Percentiles rank a stretch among this genome's conserved stretches.
Conservation (phyloP, 768 basidiomycete genomes). For the Fistulinella prunicolor region DNA sequence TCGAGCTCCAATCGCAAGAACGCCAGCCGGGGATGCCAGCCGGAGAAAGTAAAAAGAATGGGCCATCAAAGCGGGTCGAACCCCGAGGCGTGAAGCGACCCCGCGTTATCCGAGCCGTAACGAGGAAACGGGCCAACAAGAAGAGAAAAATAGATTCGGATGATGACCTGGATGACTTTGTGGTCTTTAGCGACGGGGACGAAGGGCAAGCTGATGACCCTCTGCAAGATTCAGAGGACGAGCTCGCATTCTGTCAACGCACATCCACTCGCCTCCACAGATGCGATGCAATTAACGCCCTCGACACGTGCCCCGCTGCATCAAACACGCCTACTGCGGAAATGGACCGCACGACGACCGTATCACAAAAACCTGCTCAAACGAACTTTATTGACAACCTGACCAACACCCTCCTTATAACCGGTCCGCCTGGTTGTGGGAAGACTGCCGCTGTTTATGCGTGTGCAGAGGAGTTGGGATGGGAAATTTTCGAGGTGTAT, state of each 20-base stretch:
- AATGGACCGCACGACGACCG: constrained; percentile 5
- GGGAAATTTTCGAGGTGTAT: constrained; percentile 96
- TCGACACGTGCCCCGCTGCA: neutral
- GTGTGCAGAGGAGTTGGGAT: constrained; percentile 89
- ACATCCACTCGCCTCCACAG: constrained; percentile 21
- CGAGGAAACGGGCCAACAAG: constrained; percentile 48
- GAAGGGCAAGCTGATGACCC: constrained; percentile 31
- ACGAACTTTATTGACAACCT: constrained; percentile 45
- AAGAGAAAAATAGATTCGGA: constrained; percentile 50
- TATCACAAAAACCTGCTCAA: constrained; percentile 11
- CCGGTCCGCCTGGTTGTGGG: constrained; percentile 80
- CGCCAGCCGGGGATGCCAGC: constrained; percentile 6
- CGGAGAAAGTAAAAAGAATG: constrained; percentile 14
- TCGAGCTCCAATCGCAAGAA: constrained; percentile 50
- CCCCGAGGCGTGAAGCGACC: constrained; percentile 52
- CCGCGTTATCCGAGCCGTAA: constrained; percentile 54
- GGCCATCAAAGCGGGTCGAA: constrained; percentile 23
- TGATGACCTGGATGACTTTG: constrained; percentile 57
- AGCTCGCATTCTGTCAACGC: constrained; percentile 27
- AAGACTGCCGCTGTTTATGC: constrained; percentile 95
- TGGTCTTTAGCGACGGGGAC: constrained; percentile 43
- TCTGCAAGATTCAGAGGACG: constrained; percentile 39
- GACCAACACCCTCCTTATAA: constrained; percentile 83
- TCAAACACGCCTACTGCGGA: constrained; percentile 3
- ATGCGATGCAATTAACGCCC: neutral